phyloP scores from a whole-genome alignment of 2,329 filamentous ascomycete species.

The Fusarium aywerte region DNA sequence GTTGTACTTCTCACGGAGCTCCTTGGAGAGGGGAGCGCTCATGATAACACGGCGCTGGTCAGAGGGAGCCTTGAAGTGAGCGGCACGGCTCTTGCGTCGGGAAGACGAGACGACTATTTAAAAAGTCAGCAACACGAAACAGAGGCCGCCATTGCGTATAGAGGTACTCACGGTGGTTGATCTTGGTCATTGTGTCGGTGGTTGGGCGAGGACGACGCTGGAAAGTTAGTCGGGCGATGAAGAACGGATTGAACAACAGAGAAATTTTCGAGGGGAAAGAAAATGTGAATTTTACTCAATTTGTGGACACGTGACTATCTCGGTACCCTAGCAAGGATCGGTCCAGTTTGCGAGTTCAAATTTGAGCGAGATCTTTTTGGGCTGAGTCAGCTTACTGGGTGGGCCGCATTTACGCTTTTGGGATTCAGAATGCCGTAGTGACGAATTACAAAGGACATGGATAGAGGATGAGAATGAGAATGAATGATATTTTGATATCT shows the following conservation, averaged over 20 bases:
- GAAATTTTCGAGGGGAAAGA: conserved; percentile 17
- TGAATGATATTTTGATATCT: conserved; percentile 10
- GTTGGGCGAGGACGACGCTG: conserved; percentile 44
- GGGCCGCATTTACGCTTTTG: conserved; percentile 19
- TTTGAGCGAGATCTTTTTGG: not conserved
- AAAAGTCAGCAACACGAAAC: not conserved
- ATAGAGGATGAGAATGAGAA: not conserved
- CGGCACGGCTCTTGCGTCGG: conserved; percentile 98
- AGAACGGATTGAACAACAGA: conserved; percentile 36
- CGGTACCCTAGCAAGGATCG: conserved; percentile 16
- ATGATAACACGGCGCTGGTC: conserved; percentile 95
- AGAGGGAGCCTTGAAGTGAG: conserved; percentile 96
- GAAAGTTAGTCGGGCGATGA: conserved; percentile 46
- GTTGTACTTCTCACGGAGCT: conserved; percentile 99
- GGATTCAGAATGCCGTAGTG: not conserved
- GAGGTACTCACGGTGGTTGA: conserved; percentile 66
- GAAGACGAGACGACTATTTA: conserved; percentile 73
- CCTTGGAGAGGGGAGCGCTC: conserved; percentile 95
- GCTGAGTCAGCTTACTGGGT: not conserved
- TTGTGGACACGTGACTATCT: conserved; percentile 51
- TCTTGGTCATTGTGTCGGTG: conserved; percentile 74
- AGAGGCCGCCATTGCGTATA: not conserved
- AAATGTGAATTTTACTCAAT: conserved; percentile 47
- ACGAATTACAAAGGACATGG: not conserved
- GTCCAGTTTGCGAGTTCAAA: not conserved